phyloP scores from a whole-genome alignment of 1,284 basidiomycete species.

The Ceratobasidium theobromae region DNA sequence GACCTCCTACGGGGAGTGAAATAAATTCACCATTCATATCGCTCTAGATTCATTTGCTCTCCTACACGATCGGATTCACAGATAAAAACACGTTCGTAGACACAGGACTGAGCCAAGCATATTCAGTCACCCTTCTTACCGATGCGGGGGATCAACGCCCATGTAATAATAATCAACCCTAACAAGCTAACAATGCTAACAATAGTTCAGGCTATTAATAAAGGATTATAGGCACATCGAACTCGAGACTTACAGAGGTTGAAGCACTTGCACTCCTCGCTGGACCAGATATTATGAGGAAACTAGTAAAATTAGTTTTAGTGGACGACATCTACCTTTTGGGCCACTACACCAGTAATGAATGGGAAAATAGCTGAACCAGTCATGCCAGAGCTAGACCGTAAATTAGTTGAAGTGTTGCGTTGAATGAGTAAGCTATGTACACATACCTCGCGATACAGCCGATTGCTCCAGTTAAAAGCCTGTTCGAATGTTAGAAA shows the following conservation, averaged over 20 bases:
- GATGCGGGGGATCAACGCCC: neutral
- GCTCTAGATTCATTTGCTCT: too few relatives aligned
- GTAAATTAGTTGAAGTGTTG: neutral
- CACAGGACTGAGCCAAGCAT: neutral
- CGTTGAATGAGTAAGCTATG: neutral
- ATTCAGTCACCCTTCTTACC: neutral
- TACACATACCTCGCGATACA: conserved; percentile 39
- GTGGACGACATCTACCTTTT: conserved; percentile 10
- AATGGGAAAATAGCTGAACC: conserved; percentile 41
- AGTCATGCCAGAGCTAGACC: conserved; percentile 38
- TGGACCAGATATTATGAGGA: neutral
- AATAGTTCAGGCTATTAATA: too few relatives aligned
- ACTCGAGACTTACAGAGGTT: conserved; percentile 7
- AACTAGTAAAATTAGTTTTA: neutral
- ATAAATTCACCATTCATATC: neutral
- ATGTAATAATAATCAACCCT: neutral
- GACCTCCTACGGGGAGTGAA: neutral
- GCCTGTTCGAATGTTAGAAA: conserved; percentile 15
- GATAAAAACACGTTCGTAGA: neutral
- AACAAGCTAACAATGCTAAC: neutral
- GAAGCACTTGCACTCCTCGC: conserved; percentile 4
- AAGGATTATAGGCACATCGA: too few relatives aligned
- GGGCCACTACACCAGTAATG: conserved; percentile 32
- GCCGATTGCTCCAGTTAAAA: conserved; percentile 39
- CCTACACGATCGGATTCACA: neutral